Conservation (phyloP, 2,329 filamentous ascomycete genomes). For the Hypoxylon sp. region DNA sequence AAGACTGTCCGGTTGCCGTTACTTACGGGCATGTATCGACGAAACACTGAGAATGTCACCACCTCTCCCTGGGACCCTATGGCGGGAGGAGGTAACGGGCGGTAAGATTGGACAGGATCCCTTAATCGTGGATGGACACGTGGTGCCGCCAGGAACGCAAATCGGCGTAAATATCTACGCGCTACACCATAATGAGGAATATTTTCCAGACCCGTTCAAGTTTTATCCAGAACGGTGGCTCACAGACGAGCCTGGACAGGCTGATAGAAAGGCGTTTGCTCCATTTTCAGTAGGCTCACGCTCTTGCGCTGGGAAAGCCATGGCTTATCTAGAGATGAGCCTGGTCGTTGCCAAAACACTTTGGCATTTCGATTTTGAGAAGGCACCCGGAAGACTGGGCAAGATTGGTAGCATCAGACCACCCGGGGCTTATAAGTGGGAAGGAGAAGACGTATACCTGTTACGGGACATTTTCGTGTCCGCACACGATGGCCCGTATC, state of each 20-base stretch:
- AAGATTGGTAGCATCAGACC: neutral
- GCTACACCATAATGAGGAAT: constrained; percentile 14
- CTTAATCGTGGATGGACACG: constrained; percentile 26
- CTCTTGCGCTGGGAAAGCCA: constrained; percentile 9
- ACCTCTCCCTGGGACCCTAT: no score
- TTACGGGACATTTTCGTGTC: neutral
- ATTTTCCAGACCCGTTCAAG: no score
- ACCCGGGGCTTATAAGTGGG: neutral
- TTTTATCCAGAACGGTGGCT: neutral
- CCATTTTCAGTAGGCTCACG: constrained; percentile 6
- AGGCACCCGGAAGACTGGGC: neutral
- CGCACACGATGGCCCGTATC: neutral
- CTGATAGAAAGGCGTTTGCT: constrained; percentile 12
- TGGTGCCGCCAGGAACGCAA: constrained; percentile 2
- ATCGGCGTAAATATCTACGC: constrained; percentile 18
- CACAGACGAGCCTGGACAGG: constrained; percentile 23
- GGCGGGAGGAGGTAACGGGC: no score
- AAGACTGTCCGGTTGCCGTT: neutral
- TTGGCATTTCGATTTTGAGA: neutral
- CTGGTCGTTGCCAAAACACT: neutral
- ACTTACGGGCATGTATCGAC: constrained; percentile 1
- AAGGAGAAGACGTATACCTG: neutral
- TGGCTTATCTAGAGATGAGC: neutral
- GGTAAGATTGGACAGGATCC: neutral
- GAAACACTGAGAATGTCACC: constrained; percentile 47